A percentile compares a stretch with the other conserved stretches of the same genome.
Evolutionary conservation across 177 flowering plant genomes (phyloP).

Genomic region (Tripterygium wilfordii): DNA sequence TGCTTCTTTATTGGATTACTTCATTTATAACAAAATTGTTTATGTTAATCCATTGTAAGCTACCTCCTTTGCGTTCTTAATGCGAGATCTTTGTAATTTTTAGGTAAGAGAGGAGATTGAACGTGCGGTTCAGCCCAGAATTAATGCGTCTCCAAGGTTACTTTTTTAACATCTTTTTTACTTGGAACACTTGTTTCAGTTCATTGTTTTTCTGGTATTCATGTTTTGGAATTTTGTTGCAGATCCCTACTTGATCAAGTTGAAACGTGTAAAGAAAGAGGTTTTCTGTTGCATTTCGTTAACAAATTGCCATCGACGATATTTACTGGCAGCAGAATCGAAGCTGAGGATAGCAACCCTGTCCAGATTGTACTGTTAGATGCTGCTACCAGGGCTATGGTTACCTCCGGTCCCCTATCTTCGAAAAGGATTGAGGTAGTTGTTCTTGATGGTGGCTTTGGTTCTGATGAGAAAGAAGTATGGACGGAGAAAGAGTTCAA

Average conservation of each 20-base stretch:
- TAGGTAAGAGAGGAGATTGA: conserved; percentile 65
- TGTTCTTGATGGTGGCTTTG: conserved; percentile 65
- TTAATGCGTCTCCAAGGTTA: conserved; percentile 34
- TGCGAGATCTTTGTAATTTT: too few relatives aligned
- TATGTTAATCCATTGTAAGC: too few relatives aligned
- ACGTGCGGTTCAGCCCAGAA: conserved; percentile 11
- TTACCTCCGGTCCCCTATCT: conserved; percentile 44
- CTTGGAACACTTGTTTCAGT: not conserved
- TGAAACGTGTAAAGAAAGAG: conserved; percentile 27
- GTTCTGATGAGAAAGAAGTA: conserved; percentile 30
- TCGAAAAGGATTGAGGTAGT: conserved; percentile 46
- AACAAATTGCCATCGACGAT: conserved; percentile 31
- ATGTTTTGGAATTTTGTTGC: conserved; percentile 7
- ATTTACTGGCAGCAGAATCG: conserved; percentile 46
- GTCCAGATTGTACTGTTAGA: conserved; percentile 37
- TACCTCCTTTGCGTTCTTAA: too few relatives aligned
- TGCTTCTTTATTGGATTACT: too few relatives aligned
- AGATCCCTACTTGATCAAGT: conserved; percentile 24
- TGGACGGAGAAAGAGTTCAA: conserved; percentile 55
- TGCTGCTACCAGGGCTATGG: conserved; percentile 17
- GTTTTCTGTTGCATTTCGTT: conserved; percentile 36
- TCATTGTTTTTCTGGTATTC: too few relatives aligned
- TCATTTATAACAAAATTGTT: too few relatives aligned
- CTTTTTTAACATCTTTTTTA: conserved; percentile 4
- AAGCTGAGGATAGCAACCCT: conserved; percentile 28